Conservation (phyloP, 345 rosid species). For the Ricinus communis region DNA sequence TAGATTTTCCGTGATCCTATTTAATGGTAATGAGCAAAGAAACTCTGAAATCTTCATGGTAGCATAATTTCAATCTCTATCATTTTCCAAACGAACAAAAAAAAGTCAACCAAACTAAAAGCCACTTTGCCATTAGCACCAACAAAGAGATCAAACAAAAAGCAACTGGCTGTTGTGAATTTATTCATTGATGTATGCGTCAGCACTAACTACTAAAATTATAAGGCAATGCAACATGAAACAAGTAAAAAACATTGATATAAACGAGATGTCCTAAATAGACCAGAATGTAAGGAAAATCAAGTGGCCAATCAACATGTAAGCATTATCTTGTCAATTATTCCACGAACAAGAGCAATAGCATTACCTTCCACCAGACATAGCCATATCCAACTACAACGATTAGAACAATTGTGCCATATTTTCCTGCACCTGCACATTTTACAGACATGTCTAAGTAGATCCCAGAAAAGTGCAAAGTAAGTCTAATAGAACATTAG, state of each 20-base stretch:
- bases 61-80: not conserved
- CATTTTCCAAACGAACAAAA: not conserved
- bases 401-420: conserved; percentile 48
- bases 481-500: conserved; percentile 7
- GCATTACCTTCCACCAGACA: conserved; percentile 78
- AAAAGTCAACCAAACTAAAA: not conserved
- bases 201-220: not conserved
- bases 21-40: not conserved
- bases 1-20: not conserved
- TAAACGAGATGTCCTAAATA: not conserved
- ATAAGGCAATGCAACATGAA: not conserved
- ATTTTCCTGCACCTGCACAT: conserved; percentile 53
- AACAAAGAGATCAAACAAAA: not conserved
- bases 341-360: not conserved
- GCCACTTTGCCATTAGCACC: not conserved
- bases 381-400: conserved; percentile 67
- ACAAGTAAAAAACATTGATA: not conserved
- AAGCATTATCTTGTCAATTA: not conserved
- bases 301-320: not conserved
- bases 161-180: not conserved
- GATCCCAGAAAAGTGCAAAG: not conserved
- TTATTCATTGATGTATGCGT: not conserved
- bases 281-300: not conserved
- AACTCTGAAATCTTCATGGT: not conserved
- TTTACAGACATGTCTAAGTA: not conserved